These are phyloP conservation scores for Tubosaeta sp. DNA, from an alignment of 768 basidiomycete genomes.

Conservation along the genomic window DNA sequence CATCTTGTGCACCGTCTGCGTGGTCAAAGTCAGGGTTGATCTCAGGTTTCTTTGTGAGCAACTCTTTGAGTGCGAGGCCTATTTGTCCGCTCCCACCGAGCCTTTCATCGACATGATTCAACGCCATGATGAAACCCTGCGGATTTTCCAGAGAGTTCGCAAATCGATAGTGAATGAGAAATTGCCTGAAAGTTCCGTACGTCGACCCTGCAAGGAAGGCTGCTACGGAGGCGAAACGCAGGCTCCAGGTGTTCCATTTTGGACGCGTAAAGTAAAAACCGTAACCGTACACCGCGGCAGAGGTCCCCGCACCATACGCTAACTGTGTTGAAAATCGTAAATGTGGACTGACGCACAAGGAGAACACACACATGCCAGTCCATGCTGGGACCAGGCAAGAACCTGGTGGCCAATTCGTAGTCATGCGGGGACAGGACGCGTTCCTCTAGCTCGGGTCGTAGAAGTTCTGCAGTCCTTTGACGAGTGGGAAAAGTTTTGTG, in stretches of 20 bases:
- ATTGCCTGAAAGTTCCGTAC: constrained; percentile 32
- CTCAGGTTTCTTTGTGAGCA: constrained; percentile 19
- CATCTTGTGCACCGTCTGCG: constrained; percentile 1
- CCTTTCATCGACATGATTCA: constrained; percentile 28
- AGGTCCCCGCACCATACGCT: constrained; percentile 19
- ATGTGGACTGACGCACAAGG: neutral
- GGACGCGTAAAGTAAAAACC: constrained; percentile 25
- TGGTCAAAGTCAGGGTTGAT: constrained; percentile 3
- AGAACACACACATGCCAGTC: constrained; percentile 39
- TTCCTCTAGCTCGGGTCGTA: constrained; percentile 30
- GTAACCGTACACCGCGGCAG: constrained; percentile 25
- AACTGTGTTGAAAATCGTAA: constrained; percentile 11
- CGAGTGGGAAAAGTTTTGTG: constrained; percentile 43
- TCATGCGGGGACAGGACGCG: constrained; percentile 38
- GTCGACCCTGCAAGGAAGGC: constrained; percentile 28
- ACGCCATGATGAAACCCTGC: constrained; percentile 26
- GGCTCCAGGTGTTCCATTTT: constrained; percentile 24
- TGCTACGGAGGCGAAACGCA: constrained; percentile 20
- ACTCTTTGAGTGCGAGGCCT: constrained; percentile 21
- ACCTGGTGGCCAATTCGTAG: constrained; percentile 50
- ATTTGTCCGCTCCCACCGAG: constrained; percentile 30
- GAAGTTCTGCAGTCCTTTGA: constrained; percentile 27
- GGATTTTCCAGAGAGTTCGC: constrained; percentile 30
- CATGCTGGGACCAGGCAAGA: constrained; percentile 47
- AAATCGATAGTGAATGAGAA: constrained; percentile 27